Evolutionary conservation across 225 moss, liverwort and hornwort genomes (phyloP), one percentile per base, ranked within the genome.

Genomic region (Lunularia cruciata): DNA sequence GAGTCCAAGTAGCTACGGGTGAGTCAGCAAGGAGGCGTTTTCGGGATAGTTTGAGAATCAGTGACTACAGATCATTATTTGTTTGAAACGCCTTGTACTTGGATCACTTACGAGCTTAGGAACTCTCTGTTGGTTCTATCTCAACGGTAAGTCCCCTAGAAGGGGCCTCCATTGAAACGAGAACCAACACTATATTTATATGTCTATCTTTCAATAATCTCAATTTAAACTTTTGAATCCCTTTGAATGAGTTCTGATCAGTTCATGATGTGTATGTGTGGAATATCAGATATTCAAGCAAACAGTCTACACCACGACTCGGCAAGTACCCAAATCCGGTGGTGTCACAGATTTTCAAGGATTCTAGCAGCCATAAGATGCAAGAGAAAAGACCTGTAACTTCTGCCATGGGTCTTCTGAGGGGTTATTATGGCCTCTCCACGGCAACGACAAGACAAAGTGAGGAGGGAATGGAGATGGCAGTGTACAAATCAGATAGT

Each of bases 401-500:
- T 70, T 85, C 90, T 55, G 92, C 85, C 42, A 92, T 96, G 86
- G 96, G 86, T 43, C 83, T 92, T 39, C 76, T 96, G 75, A 86
- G 89, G 62, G 90, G 86, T 32, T 96, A 92, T 61, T 96, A 96
- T 69, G 89, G 87, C 19, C 76, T 96, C 28, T 69, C 86, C 47
- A 79, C 89, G 10, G 25, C 69, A 40, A 69, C 72, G 19, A 70
- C 80, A 30, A 73, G 70, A 78, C 76, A 69, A 65, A 81, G 77
- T 62, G 59, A 67, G 33, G 95, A 92, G 75, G 92, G 88, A 45
- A 83, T 79, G 75, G 90, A 90, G 73, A 96, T 96, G 92, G 83
- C 88, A 26, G 86, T 86, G 23, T 80, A 92, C 60, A 83, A 75
- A 68, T 86, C 95, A 10, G 87, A 83, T 73, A 82, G 70, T 49